Percentiles rank a stretch among this genome's conserved stretches.
Conservation (phyloP, 257 asterid genomes). For the Lithospermum erythrorhizon region DNA sequence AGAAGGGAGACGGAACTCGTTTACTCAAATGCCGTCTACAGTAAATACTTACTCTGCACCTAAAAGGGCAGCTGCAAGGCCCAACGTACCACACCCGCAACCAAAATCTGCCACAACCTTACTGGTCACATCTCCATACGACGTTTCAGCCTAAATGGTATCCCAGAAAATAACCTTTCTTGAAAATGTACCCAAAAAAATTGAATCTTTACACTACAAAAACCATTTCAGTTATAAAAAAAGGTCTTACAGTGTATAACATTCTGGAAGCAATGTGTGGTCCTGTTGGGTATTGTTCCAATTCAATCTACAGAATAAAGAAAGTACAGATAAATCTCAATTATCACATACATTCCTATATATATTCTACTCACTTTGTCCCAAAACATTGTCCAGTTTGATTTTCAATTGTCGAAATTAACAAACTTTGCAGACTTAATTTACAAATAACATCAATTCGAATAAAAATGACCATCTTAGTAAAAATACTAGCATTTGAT, state of each 20-base stretch:
- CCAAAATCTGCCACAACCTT: constrained; percentile 97
- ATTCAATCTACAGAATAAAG: constrained; percentile 51
- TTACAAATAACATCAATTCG: too few relatives aligned
- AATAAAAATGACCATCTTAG: too few relatives aligned
- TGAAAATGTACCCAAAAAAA: neutral
- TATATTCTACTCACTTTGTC: neutral
- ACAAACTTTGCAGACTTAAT: too few relatives aligned
- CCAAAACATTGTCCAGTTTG: too few relatives aligned
- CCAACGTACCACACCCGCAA: constrained; percentile 92
- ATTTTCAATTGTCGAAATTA: neutral
- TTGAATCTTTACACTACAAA: constrained; percentile 5
- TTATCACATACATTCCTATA: constrained; percentile 1
- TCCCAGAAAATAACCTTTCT: neutral
- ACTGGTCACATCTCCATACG: constrained; percentile 70
- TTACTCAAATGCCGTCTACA: neutral
- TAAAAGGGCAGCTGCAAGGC: constrained; percentile 86
- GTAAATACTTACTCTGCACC: constrained; percentile 58
- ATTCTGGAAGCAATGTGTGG: constrained; percentile 93
- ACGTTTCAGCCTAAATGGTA: constrained; percentile 10
- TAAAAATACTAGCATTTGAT: neutral
- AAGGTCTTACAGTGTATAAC: constrained; percentile 57
- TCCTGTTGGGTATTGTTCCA: constrained; percentile 95
- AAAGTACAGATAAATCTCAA: neutral
- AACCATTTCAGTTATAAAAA: neutral
- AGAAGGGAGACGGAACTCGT: neutral